Evolutionary conservation across 2,329 filamentous ascomycete genomes (phyloP).

Genomic region (Mycocentrospora acerina): DNA sequence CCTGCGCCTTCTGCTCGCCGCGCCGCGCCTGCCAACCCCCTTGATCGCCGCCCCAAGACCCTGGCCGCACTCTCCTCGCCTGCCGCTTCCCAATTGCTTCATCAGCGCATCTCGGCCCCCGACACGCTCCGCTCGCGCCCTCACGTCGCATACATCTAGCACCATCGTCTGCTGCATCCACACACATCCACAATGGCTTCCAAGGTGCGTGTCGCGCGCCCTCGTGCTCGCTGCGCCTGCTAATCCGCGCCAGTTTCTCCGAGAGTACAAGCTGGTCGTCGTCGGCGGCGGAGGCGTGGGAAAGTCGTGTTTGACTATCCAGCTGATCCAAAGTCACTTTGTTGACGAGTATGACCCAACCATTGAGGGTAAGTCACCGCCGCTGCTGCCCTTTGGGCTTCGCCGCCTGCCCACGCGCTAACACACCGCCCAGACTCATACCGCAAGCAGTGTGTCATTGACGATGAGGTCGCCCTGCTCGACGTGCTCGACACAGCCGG

Average conservation of each 20-base stretch:
- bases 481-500: constrained; percentile 98
- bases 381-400: neutral
- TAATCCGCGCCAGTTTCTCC: constrained; percentile 48
- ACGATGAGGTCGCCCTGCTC: constrained; percentile 95
- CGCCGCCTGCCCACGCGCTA: neutral
- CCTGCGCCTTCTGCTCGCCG: constrained; percentile 9
- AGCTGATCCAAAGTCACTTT: constrained; percentile 80
- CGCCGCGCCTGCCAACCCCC: constrained; percentile 15
- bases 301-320: constrained; percentile 98
- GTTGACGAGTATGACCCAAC: constrained; percentile 99
- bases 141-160: constrained; percentile 7
- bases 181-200: constrained; percentile 38
- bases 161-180: constrained; percentile 11
- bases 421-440: constrained; percentile 74
- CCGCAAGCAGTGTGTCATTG: constrained; percentile 99
- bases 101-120: constrained; percentile 16
- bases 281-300: constrained; percentile 97
- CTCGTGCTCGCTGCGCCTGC: constrained; percentile 11
- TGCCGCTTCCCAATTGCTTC: constrained; percentile 3
- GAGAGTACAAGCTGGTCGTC: constrained; percentile 69
- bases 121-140: constrained; percentile 3
- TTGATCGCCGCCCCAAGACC: constrained; percentile 8
- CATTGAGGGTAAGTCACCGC: constrained; percentile 76
- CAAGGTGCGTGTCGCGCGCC: constrained; percentile 31
- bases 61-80: constrained; percentile 7